Conservation (phyloP, 2,329 filamentous ascomycete genomes). For the Pyricularia sp. region DNA sequence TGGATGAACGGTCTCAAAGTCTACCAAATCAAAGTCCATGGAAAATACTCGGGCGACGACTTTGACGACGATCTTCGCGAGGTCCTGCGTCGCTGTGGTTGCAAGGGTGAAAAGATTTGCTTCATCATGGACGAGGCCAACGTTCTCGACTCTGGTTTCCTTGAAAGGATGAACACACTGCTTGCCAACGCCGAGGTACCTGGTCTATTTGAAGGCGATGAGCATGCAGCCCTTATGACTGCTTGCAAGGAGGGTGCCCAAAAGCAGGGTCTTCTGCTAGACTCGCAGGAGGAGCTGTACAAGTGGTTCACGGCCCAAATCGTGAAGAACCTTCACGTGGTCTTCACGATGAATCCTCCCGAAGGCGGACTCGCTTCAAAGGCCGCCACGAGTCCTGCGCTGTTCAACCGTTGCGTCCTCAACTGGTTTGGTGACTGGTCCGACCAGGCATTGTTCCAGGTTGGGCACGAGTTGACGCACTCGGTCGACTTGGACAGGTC, state of each 20-base stretch:
- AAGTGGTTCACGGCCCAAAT: constrained; percentile 99
- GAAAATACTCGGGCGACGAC: constrained; percentile 94
- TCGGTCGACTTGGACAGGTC: constrained; percentile 89
- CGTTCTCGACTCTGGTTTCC: constrained; percentile 93
- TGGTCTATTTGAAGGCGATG: constrained; percentile 96
- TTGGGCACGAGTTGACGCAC: constrained; percentile 87
- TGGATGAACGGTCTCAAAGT: constrained; percentile 99
- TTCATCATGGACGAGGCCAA: constrained; percentile 99
- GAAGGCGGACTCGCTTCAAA: constrained; percentile 91
- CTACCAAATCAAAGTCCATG: constrained; percentile 99
- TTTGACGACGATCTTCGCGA: constrained; percentile 96
- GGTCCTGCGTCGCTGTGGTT: constrained; percentile 84
- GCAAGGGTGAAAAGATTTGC: constrained; percentile 98
- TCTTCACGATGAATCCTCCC: constrained; percentile 99
- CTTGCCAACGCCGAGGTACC: constrained; percentile 99
- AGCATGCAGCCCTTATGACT: constrained; percentile 97
- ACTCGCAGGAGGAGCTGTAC: constrained; percentile 98
- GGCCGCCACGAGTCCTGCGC: constrained; percentile 88
- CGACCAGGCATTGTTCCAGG: constrained; percentile 96
- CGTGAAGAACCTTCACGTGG: constrained; percentile 95
- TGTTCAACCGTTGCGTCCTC: constrained; percentile 99
- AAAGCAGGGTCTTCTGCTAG: constrained; percentile 82
- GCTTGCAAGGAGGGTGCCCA: constrained; percentile 97
- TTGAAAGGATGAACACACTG: constrained; percentile 98
- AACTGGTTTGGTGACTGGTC: constrained; percentile 99